Percentiles rank a stretch among this genome's conserved stretches.
These are phyloP conservation scores for Suillus spraguei DNA, from an alignment of 768 basidiomycete species.

Conservation along the genomic window DNA sequence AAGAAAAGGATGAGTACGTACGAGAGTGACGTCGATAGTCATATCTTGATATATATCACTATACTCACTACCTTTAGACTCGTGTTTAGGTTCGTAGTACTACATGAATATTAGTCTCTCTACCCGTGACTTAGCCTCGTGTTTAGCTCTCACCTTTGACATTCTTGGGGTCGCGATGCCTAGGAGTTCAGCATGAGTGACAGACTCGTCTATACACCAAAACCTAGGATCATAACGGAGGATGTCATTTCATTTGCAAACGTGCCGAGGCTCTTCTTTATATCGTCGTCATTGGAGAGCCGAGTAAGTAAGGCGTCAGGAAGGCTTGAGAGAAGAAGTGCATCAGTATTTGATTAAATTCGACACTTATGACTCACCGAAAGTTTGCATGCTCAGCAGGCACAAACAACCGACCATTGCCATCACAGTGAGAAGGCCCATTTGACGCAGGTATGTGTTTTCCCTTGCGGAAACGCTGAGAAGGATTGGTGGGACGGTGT, in stretches of 20 bases:
- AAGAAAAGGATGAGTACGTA: too few species aligned
- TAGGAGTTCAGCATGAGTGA: constrained; percentile 24
- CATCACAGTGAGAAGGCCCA: constrained; percentile 81
- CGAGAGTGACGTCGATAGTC: too few species aligned
- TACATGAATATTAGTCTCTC: too few species aligned
- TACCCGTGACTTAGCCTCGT: too few species aligned
- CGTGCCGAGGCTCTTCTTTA: constrained; percentile 88
- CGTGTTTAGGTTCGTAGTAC: too few species aligned
- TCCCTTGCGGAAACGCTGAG: constrained; percentile 49
- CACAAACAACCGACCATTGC: constrained; percentile 89
- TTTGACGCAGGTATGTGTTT: constrained; percentile 90
- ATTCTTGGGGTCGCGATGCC: constrained; percentile 70
- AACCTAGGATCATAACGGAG: constrained; percentile 88
- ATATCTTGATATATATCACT: too few species aligned
- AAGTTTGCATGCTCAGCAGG: constrained; percentile 95
- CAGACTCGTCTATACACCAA: constrained; percentile 4
- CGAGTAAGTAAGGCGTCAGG: constrained; percentile 85
- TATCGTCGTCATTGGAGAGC: constrained; percentile 91
- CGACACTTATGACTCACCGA: constrained; percentile 45
- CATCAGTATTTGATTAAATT: neutral
- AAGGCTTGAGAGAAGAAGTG: constrained; percentile 45
- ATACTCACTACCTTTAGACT: too few species aligned
- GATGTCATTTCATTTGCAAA: constrained; percentile 96
- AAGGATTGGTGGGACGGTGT: constrained; percentile 8
- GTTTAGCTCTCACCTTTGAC: too few species aligned